phyloP scores from a whole-genome alignment of 2,329 filamentous ascomycete genomes.

The Xylariaceae sp. region DNA sequence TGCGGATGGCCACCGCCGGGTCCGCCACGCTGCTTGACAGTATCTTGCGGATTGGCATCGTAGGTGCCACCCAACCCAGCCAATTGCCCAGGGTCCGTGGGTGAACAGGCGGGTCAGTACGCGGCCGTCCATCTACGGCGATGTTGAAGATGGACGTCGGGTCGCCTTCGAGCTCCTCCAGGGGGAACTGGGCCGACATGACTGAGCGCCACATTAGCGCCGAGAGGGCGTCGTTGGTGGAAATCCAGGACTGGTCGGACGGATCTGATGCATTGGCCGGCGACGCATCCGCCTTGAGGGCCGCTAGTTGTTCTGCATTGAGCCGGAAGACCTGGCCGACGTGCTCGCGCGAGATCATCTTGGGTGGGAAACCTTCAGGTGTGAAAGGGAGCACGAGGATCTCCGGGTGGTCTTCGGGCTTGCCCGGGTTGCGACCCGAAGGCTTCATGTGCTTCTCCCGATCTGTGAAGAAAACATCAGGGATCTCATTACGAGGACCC shows the following conservation, averaged over 20 bases:
- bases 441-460: constrained; percentile 39
- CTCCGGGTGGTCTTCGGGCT: constrained; percentile 41
- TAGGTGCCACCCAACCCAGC: constrained; percentile 44
- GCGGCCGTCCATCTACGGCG: constrained; percentile 45
- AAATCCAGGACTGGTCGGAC: constrained; percentile 37
- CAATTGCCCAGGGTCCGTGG: constrained; percentile 47
- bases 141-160: constrained; percentile 46
- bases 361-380: constrained; percentile 39
- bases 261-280: constrained; percentile 37
- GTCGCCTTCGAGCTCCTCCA: constrained; percentile 39
- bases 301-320: constrained; percentile 36
- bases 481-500: constrained; percentile 32
- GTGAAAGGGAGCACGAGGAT: constrained; percentile 40
- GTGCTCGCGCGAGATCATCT: constrained; percentile 41
- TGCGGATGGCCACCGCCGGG: constrained; percentile 43
- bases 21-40: constrained; percentile 40
- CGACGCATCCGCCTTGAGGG: constrained; percentile 41
- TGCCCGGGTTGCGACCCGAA: constrained; percentile 38
- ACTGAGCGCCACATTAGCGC: constrained; percentile 46
- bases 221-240: constrained; percentile 45
- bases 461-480: constrained; percentile 39
- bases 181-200: constrained; percentile 38
- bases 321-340: constrained; percentile 43
- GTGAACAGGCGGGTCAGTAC: constrained; percentile 43
- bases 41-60: constrained; percentile 40